A percentile compares a stretch with the other conserved stretches of the same genome.
Evolutionary conservation across 2,329 filamentous ascomycete species (phyloP).

Genomic region (Stachybotrys elegans): DNA sequence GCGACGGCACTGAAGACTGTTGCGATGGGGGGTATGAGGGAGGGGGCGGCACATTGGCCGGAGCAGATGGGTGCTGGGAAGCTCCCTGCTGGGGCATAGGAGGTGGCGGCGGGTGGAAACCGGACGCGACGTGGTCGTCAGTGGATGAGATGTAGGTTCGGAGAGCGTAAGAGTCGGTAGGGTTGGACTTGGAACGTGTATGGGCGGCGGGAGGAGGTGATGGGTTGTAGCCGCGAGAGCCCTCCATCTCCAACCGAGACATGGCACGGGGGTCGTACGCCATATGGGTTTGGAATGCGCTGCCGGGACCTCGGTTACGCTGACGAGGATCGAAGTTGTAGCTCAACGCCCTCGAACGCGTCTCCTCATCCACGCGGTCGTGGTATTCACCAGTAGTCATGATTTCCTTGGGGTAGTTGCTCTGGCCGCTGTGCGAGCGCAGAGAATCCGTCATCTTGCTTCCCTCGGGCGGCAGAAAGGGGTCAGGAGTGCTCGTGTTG

Average conservation of each 20-base stretch:
- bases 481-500: slow-evolving; percentile 13
- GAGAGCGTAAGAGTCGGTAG: slow-evolving; percentile 3
- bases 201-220: slow-evolving; percentile 6
- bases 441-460: slow-evolving; percentile 20
- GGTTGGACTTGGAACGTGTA: slow-evolving; percentile 1
- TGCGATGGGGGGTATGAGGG: slow-evolving; percentile 19
- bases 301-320: slow-evolving; percentile 14
- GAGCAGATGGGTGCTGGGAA: not conserved
- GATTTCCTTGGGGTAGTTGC: slow-evolving; percentile 17
- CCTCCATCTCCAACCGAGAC: not conserved
- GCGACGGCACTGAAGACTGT: slow-evolving; percentile 23
- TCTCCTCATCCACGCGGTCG: slow-evolving; percentile 28
- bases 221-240: slow-evolving; percentile 7
- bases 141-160: slow-evolving; percentile 27
- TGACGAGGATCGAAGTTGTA: slow-evolving; percentile 24
- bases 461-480: slow-evolving; percentile 14
- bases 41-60: slow-evolving; percentile 16
- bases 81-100: not conserved
- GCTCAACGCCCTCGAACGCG: slow-evolving; percentile 9
- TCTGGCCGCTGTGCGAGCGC: slow-evolving; percentile 13
- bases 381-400: slow-evolving; percentile 34
- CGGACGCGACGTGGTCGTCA: slow-evolving; percentile 15
- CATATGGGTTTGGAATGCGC: slow-evolving; percentile 39
- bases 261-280: slow-evolving; percentile 39
- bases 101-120: slow-evolving; percentile 4